These are phyloP conservation scores for Saccharum spontaneum DNA, from an alignment of 176 grass and related monocot species.

Conservation along the genomic window DNA sequence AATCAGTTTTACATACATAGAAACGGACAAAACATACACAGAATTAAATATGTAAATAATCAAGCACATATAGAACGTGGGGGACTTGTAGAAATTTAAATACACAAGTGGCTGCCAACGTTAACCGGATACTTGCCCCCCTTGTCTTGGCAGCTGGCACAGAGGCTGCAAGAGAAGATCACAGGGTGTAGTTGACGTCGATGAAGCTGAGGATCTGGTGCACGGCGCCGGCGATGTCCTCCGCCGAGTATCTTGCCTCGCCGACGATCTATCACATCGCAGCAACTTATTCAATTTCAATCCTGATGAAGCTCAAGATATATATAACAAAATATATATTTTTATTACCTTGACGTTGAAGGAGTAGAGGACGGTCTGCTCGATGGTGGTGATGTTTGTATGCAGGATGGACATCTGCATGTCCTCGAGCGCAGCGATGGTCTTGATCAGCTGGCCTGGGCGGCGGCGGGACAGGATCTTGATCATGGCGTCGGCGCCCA, in stretches of 20 bases:
- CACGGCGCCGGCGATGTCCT: conserved; percentile 87
- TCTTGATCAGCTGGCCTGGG: conserved; percentile 82
- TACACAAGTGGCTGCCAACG: not conserved
- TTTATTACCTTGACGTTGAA: conserved; percentile 87
- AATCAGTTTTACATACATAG: conserved; percentile 25
- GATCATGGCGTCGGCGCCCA: conserved; percentile 84
- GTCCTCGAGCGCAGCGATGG: conserved; percentile 82
- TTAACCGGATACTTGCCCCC: not conserved
- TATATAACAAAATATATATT: too few species aligned
- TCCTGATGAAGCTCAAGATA: not conserved
- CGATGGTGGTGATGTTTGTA: conserved; percentile 98
- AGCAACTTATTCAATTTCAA: not conserved
- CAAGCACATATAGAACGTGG: conserved; percentile 16
- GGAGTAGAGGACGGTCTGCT: conserved; percentile 98
- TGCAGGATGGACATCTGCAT: conserved; percentile 88
- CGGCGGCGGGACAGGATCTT: conserved; percentile 84
- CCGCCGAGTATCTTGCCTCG: conserved; percentile 76
- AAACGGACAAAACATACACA: not conserved
- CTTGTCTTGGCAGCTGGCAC: not conserved
- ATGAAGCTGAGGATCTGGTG: conserved; percentile 94
- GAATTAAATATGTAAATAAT: not conserved
- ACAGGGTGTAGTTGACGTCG: conserved; percentile 62
- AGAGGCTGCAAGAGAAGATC: not conserved
- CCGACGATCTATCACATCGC: conserved; percentile 45
- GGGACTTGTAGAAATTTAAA: not conserved